Conservation (phyloP, 257 asterid genomes). For the Scutellaria galericulata region DNA sequence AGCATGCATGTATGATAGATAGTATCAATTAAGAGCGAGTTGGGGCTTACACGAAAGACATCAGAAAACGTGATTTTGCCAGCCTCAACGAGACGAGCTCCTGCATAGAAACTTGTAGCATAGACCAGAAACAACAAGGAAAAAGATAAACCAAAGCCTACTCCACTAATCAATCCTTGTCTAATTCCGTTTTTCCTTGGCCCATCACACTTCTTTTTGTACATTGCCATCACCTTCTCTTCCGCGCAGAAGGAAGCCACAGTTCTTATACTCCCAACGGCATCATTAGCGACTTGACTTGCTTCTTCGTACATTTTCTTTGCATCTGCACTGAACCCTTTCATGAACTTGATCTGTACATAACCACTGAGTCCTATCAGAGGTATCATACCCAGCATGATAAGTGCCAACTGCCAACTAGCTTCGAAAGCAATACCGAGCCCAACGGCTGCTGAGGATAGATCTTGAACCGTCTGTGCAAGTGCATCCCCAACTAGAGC, state of each 20-base stretch:
- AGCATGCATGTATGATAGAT: neutral
- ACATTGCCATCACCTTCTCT: constrained; percentile 74
- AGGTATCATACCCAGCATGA: constrained; percentile 60
- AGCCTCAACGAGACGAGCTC: constrained; percentile 75
- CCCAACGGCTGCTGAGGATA: constrained; percentile 54
- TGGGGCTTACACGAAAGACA: constrained; percentile 76
- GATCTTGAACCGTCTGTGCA: constrained; percentile 59
- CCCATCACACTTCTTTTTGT: constrained; percentile 75
- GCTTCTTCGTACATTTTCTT: constrained; percentile 89
- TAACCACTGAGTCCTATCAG: constrained; percentile 56
- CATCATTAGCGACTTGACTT: constrained; percentile 88
- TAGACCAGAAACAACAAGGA: constrained; percentile 65
- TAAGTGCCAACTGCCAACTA: constrained; percentile 76
- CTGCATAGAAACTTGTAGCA: constrained; percentile 89
- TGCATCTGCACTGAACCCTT: constrained; percentile 68
- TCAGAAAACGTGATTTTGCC: constrained; percentile 70
- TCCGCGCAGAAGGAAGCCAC: constrained; percentile 93
- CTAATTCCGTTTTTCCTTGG: constrained; percentile 69
- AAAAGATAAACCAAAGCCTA: constrained; percentile 74
- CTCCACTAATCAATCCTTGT: constrained; percentile 75
- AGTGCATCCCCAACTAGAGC: constrained; percentile 67
- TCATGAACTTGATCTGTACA: constrained; percentile 55
- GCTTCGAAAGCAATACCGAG: constrained; percentile 67
- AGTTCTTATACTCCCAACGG: constrained; percentile 84
- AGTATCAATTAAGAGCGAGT: neutral